Conservation (phyloP, 768 basidiomycete species). For the Amanita rubescens region DNA sequence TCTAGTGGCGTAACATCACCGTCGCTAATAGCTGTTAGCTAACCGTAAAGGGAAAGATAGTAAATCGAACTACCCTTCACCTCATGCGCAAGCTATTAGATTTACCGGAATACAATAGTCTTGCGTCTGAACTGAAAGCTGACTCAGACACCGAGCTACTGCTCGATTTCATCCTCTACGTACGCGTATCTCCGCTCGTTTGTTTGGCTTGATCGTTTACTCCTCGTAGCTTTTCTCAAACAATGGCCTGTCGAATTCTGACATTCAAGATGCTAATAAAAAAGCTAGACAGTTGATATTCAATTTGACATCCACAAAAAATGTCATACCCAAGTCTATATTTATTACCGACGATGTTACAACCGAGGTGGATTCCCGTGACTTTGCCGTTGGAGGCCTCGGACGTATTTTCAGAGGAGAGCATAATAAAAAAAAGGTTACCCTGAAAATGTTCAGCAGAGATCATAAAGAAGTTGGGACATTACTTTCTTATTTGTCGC, state of each 20-base stretch:
- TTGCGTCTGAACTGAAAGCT: neutral
- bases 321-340: neutral
- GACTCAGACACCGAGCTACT: neutral
- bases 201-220: neutral
- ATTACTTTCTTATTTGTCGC: no score
- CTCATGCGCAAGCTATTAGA: neutral
- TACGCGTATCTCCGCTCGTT: neutral
- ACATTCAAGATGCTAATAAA: neutral
- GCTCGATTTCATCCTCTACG: neutral
- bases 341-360: neutral
- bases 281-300: neutral
- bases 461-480: neutral
- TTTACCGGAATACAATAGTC: neutral
- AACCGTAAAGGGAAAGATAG: neutral
- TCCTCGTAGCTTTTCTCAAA: neutral
- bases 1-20: neutral
- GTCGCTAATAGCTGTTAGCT: neutral
- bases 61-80: neutral
- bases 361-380: no score
- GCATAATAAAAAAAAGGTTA: neutral
- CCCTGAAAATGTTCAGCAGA: neutral
- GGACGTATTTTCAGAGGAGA: neutral
- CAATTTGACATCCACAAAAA: neutral
- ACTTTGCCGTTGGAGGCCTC: neutral
- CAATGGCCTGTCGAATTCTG: neutral